Conservation (phyloP, 2,329 filamentous ascomycete genomes). For the Metarhizium album region DNA sequence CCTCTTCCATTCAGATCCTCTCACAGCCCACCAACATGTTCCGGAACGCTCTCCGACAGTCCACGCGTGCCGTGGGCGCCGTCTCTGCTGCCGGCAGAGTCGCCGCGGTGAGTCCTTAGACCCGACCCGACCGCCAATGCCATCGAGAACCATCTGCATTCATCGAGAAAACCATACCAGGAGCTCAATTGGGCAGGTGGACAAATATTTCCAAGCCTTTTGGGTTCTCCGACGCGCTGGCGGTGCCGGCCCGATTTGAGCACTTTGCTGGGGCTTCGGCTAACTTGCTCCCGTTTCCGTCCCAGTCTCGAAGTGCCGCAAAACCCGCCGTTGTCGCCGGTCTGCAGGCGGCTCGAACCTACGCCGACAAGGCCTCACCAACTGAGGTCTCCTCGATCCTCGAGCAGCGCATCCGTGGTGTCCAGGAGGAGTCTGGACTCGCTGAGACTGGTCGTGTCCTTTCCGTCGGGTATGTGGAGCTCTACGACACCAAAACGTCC, state of each 20-base stretch:
- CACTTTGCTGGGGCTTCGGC: slow-evolving; percentile 38
- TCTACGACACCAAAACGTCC: background rate
- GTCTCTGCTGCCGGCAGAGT: slow-evolving; percentile 87
- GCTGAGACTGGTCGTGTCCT: slow-evolving; percentile 98
- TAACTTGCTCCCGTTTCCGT: slow-evolving; percentile 44
- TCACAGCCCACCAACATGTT: slow-evolving; percentile 64
- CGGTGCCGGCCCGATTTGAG: slow-evolving; percentile 13
- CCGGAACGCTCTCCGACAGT: slow-evolving; percentile 96
- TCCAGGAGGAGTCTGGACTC: slow-evolving; percentile 91
- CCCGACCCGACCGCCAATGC: slow-evolving; percentile 31
- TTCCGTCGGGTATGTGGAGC: slow-evolving; percentile 82
- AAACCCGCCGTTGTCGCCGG: slow-evolving; percentile 64
- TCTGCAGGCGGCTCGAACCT: slow-evolving; percentile 58
- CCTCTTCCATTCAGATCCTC: slow-evolving; percentile 39
- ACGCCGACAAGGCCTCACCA: slow-evolving; percentile 87
- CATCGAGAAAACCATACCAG: slow-evolving; percentile 18
- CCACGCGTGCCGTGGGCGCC: slow-evolving; percentile 87
- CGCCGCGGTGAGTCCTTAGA: slow-evolving; percentile 70
- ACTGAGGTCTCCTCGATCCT: slow-evolving; percentile 99
- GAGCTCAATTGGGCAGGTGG: slow-evolving; percentile 27
- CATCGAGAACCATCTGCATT: slow-evolving; percentile 29
- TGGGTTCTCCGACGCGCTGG: background rate
- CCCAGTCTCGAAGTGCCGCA: slow-evolving; percentile 76
- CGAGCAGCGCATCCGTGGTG: slow-evolving; percentile 97
- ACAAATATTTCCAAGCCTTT: background rate